Evolutionary conservation across 192 early-diverging fungal genomes (phyloP).

Genomic region (Podila verticillata): DNA sequence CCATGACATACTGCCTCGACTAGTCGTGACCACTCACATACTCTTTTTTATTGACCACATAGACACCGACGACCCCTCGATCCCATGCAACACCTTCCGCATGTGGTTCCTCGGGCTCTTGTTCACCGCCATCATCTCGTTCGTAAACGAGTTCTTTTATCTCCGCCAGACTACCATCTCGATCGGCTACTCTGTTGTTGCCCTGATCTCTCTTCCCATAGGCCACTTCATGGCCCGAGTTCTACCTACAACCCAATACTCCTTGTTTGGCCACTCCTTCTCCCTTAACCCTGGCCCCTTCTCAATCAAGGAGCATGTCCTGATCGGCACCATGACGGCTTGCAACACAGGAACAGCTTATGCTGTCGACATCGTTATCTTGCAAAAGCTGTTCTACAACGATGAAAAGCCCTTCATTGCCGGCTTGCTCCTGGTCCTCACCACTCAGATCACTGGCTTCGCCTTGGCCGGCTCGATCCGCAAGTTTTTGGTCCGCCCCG

Average conservation of each 20-base stretch:
- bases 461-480: slow-evolving; percentile 77
- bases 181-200: slow-evolving; percentile 53
- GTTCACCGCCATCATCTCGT: slow-evolving; percentile 46
- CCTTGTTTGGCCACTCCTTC: slow-evolving; percentile 43
- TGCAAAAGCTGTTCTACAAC: slow-evolving; percentile 59
- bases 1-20: no score
- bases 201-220: slow-evolving; percentile 58
- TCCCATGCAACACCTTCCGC: slow-evolving; percentile 62
- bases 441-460: slow-evolving; percentile 62
- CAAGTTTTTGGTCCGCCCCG: slow-evolving; percentile 79
- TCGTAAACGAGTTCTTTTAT: slow-evolving; percentile 65
- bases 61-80: slow-evolving; percentile 57
- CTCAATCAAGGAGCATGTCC: slow-evolving; percentile 67
- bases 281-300: slow-evolving; percentile 69
- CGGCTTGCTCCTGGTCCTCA: slow-evolving; percentile 57
- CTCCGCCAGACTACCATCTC: slow-evolving; percentile 54
- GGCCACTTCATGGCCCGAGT: slow-evolving; percentile 54
- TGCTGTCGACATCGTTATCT: slow-evolving; percentile 58
- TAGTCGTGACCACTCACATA: neutral
- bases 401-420: slow-evolving; percentile 58
- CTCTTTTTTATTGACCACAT: slow-evolving; percentile 2
- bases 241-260: slow-evolving; percentile 47
- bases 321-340: slow-evolving; percentile 60
- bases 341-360: slow-evolving; percentile 53
- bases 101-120: slow-evolving; percentile 56